A percentile compares a stretch with the other conserved stretches of the same genome.
phyloP scores from a whole-genome alignment of 1,139 yeast species.

The Blastobotrys proliferans region DNA sequence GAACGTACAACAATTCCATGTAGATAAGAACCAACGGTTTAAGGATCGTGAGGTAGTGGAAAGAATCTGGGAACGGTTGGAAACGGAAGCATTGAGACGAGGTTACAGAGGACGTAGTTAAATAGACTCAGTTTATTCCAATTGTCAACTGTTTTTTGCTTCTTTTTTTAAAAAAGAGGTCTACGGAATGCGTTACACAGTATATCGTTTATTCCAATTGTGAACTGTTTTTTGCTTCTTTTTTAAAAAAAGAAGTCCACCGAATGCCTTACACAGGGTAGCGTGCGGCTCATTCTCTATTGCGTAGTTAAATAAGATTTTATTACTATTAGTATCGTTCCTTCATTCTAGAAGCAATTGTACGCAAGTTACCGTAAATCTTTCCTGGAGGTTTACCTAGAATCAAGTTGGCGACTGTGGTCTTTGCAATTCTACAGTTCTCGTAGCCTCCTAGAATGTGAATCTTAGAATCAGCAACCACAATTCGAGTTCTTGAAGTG shows the following conservation, averaged over 20 bases:
- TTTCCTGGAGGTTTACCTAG: conserved; percentile 98
- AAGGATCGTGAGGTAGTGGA: conserved; percentile 85
- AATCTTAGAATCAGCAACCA: conserved; percentile 91
- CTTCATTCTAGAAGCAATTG: conserved; percentile 94
- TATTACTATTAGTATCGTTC: conserved; percentile 66
- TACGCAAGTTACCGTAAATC: conserved; percentile 94
- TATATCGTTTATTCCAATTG: background rate
- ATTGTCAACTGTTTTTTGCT: background rate
- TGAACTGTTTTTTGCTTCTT: too few species aligned
- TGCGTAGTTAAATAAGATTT: background rate
- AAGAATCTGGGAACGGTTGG: conserved; percentile 66
- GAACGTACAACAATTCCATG: conserved; percentile 75
- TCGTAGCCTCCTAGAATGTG: conserved; percentile 97
- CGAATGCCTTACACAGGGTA: too few species aligned
- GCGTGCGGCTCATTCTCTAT: too few species aligned
- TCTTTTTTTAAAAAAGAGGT: conserved; percentile 1
- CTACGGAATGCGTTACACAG: conserved; percentile 1
- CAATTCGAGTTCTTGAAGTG: conserved; percentile 97
- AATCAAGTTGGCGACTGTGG: conserved; percentile 88
- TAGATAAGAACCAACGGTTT: conserved; percentile 82
- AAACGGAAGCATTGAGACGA: conserved; percentile 19
- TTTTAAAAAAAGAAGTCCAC: too few species aligned
- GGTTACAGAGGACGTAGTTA: conserved; percentile 10
- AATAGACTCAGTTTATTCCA: background rate
- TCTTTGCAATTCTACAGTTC: conserved; percentile 96